Evolutionary conservation across 495 filamentous ascomycete genomes (phyloP).

Genomic region (Penicillium tannophilum): DNA sequence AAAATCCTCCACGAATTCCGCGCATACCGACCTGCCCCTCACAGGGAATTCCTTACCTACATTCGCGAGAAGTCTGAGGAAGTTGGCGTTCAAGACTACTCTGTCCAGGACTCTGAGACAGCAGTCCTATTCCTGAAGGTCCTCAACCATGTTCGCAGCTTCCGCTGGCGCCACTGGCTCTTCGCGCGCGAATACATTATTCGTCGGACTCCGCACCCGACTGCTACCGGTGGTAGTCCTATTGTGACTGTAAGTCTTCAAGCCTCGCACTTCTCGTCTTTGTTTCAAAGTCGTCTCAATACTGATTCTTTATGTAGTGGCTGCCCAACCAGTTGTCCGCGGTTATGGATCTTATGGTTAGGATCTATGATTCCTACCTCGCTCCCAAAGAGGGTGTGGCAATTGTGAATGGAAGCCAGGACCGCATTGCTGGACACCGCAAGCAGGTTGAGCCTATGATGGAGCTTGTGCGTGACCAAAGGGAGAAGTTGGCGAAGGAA

Average conservation of each 20-base stretch:
- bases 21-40: conserved; percentile 79
- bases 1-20: conserved; percentile 85
- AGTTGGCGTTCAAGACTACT: conserved; percentile 62
- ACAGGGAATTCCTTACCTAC: conserved; percentile 77
- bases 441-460: conserved; percentile 65
- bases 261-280: not conserved
- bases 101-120: conserved; percentile 53
- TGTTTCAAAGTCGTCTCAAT: not conserved
- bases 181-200: conserved; percentile 95
- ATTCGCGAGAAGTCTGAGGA: conserved; percentile 59
- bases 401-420: conserved; percentile 27
- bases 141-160: conserved; percentile 84
- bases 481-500: conserved; percentile 70
- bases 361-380: conserved; percentile 54
- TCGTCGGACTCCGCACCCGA: conserved; percentile 77
- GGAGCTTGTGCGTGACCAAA: conserved; percentile 68
- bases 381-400: conserved; percentile 41
- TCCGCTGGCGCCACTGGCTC: conserved; percentile 92
- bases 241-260: conserved; percentile 69
- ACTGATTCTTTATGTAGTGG: conserved; percentile 54
- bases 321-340: conserved; percentile 81
- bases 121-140: conserved; percentile 68
- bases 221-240: conserved; percentile 86
- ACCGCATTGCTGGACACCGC: conserved; percentile 36
- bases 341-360: conserved; percentile 74